Evolutionary conservation across 805 yeast genomes (phyloP).

Genomic region (Candida maris): DNA sequence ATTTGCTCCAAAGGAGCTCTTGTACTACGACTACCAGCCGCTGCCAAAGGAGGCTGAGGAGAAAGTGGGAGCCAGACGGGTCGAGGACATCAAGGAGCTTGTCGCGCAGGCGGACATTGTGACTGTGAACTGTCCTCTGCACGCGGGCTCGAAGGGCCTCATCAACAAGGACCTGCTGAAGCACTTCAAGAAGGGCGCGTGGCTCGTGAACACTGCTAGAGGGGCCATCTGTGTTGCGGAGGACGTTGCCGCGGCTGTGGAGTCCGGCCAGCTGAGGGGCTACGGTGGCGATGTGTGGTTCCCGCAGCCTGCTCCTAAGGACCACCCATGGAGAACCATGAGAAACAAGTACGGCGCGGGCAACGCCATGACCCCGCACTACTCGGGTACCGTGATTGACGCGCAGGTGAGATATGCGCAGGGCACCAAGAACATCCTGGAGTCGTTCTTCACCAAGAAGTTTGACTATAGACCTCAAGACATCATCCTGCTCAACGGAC

Average conservation of each 20-base stretch:
- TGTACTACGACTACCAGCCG: slow-evolving; percentile 73
- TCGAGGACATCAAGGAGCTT: slow-evolving; percentile 58
- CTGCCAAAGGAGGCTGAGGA: slow-evolving; percentile 56
- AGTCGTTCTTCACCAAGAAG: slow-evolving; percentile 58
- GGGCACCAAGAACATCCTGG: slow-evolving; percentile 65
- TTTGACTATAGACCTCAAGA: slow-evolving; percentile 73
- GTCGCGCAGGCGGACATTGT: slow-evolving; percentile 67
- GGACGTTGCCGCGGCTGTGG: slow-evolving; percentile 72
- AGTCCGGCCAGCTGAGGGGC: slow-evolving; percentile 66
- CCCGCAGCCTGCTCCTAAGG: slow-evolving; percentile 78
- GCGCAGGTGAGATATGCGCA: slow-evolving; percentile 72
- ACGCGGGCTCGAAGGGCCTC: slow-evolving; percentile 63
- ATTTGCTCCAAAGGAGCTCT: slow-evolving; percentile 69
- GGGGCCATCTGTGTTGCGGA: slow-evolving; percentile 74
- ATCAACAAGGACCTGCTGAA: slow-evolving; percentile 62
- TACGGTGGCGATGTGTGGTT: slow-evolving; percentile 86
- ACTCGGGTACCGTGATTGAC: slow-evolving; percentile 75
- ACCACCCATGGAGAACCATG: slow-evolving; percentile 77
- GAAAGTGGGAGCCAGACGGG: slow-evolving; percentile 57
- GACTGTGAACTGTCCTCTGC: slow-evolving; percentile 75
- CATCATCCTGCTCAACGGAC: slow-evolving; percentile 65
- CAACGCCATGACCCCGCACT: slow-evolving; percentile 83
- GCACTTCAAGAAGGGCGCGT: slow-evolving; percentile 69
- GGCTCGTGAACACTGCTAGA: slow-evolving; percentile 75
- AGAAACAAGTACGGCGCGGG: slow-evolving; percentile 65